phyloP scores from a whole-genome alignment of 1,284 basidiomycete genomes.

The Trametes hirsuta region DNA sequence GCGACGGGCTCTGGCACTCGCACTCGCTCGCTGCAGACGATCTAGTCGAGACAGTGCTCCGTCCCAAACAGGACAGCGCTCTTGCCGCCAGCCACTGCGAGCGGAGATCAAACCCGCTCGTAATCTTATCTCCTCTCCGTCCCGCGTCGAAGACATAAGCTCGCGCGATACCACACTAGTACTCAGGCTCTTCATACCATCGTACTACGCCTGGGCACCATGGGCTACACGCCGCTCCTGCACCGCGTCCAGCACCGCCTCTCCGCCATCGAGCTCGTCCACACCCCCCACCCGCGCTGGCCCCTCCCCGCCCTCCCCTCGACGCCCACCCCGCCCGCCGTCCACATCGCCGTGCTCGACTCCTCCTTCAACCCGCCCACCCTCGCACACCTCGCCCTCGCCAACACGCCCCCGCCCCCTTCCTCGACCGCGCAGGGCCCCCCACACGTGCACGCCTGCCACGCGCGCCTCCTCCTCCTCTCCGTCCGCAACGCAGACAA shows the following conservation, averaged over 20 bases:
- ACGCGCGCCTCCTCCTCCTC: conserved; percentile 82
- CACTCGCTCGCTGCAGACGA: too few relatives aligned
- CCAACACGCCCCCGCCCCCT: conserved; percentile 46
- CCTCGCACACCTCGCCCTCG: conserved; percentile 82
- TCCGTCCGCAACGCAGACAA: conserved; percentile 94
- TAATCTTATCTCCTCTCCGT: conserved; percentile 21
- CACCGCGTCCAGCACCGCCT: conserved; percentile 49
- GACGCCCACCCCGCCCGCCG: conserved; percentile 13
- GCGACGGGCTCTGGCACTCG: neutral
- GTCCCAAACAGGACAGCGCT: neutral
- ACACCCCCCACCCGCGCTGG: conserved; percentile 59
- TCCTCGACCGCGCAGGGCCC: neutral
- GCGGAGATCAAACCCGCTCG: conserved; percentile 20
- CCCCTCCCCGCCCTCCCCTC: conserved; percentile 38
- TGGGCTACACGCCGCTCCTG: conserved; percentile 30
- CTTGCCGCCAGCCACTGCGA: conserved; percentile 7
- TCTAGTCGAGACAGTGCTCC: neutral
- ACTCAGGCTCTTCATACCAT: neutral
- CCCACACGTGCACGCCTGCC: conserved; percentile 46
- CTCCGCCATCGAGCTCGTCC: conserved; percentile 56
- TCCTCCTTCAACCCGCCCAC: conserved; percentile 97
- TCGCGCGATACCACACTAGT: neutral
- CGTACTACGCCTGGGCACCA: neutral
- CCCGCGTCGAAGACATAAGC: neutral
- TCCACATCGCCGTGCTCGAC: conserved; percentile 77